These are phyloP conservation scores for Ceratobasidium theobromae DNA, from an alignment of 1,284 basidiomycete genomes.

Conservation along the genomic window DNA sequence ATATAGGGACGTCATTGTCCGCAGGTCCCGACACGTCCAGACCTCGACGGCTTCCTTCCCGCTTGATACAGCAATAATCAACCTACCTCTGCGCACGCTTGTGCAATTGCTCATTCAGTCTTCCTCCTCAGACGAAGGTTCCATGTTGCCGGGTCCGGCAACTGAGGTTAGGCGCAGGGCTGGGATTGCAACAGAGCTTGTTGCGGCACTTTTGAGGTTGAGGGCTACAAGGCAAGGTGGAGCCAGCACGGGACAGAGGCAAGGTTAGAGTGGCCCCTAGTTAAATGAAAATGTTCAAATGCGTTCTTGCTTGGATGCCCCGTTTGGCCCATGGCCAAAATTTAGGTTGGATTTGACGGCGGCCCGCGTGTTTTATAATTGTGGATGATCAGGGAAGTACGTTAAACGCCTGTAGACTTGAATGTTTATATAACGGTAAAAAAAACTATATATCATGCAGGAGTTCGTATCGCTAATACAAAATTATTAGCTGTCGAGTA, in stretches of 20 bases:
- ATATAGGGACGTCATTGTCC: slow-evolving; percentile 10
- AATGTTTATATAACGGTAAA: too few species aligned
- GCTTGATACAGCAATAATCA: slow-evolving; percentile 5
- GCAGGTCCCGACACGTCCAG: slow-evolving; percentile 7
- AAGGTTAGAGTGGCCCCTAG: background rate
- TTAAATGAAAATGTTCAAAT: too few species aligned
- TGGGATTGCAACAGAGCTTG: background rate
- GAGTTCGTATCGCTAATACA: too few species aligned
- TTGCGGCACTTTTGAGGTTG: slow-evolving; percentile 3
- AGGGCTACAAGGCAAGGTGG: background rate
- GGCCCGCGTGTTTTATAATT: too few species aligned
- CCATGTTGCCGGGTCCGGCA: background rate
- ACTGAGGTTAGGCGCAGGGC: background rate
- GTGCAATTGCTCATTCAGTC: background rate
- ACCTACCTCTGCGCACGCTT: slow-evolving; percentile 10
- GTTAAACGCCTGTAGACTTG: too few species aligned
- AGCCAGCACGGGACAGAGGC: background rate
- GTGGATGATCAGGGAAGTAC: too few species aligned
- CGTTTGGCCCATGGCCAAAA: too few species aligned
- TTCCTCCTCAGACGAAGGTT: background rate
- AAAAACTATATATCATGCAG: too few species aligned
- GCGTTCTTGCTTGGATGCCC: too few species aligned
- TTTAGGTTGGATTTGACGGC: too few species aligned
- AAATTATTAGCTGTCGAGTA: background rate
- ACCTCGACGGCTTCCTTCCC: slow-evolving; percentile 8